Conservation (phyloP, 208 protist species). For the Polymyxa betae region DNA sequence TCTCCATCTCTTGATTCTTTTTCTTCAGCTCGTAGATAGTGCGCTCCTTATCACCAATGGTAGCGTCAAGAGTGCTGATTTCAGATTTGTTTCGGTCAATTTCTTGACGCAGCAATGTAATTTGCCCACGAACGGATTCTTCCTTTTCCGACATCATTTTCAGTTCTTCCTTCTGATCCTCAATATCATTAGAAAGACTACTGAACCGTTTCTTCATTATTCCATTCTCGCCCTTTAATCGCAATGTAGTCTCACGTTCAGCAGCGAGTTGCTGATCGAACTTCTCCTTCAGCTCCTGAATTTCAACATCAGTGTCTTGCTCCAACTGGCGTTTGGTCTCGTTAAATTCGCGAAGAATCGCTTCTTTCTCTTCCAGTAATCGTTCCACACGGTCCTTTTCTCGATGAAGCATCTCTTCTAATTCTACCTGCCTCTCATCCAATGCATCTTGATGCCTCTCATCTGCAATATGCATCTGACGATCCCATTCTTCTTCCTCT, state of each 20-base stretch:
- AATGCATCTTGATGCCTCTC: neutral
- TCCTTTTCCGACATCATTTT: constrained; percentile 59
- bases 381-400: constrained; percentile 65
- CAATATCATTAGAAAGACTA: constrained; percentile 85
- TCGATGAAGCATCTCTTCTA: neutral
- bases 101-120: constrained; percentile 61
- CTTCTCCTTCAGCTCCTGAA: constrained; percentile 85
- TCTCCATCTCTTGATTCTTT: constrained; percentile 68
- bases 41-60: constrained; percentile 93
- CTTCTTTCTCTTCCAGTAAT: constrained; percentile 62
- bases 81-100: constrained; percentile 88
- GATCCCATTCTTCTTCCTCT: constrained; percentile 75
- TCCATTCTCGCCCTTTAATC: constrained; percentile 83
- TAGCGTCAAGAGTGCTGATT: constrained; percentile 88
- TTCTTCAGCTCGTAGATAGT: constrained; percentile 93
- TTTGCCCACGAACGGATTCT: constrained; percentile 68
- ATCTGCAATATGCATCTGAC: neutral
- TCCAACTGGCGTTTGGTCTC: constrained; percentile 85
- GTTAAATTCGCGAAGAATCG: constrained; percentile 75
- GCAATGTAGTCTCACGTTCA: constrained; percentile 82
- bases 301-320: constrained; percentile 90
- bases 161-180: constrained; percentile 76
- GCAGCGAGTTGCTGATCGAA: constrained; percentile 86
- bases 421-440: constrained; percentile 18
- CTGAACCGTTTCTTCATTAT: constrained; percentile 84